A percentile compares a stretch with the other conserved stretches of the same genome.
Evolutionary conservation across 371 early-diverging fungal species (phyloP).

Genomic region (Smittium mucronatum): DNA sequence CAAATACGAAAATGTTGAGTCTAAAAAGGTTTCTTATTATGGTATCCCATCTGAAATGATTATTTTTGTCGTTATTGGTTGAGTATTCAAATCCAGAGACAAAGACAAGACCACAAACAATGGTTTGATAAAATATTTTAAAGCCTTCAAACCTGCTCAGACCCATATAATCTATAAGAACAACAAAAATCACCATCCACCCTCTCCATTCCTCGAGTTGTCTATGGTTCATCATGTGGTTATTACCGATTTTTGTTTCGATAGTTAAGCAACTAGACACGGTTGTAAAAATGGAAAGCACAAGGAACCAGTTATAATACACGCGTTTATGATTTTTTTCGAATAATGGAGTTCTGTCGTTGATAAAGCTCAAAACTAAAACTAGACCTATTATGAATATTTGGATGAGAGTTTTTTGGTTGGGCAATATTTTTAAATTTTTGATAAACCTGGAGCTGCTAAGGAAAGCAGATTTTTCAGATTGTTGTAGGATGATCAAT

Average conservation of each 20-base stretch:
- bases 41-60: constrained; percentile 45
- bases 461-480: not conserved
- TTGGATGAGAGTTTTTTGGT: constrained; percentile 29
- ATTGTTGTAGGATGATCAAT: constrained; percentile 24
- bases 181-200: constrained; percentile 67
- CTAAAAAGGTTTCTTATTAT: constrained; percentile 48
- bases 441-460: constrained; percentile 16
- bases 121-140: constrained; percentile 51
- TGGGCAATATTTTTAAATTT: constrained; percentile 15
- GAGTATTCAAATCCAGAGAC: constrained; percentile 73
- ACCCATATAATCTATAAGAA: constrained; percentile 58
- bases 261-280: constrained; percentile 39
- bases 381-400: constrained; percentile 38
- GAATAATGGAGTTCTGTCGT: constrained; percentile 55
- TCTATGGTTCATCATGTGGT: constrained; percentile 37
- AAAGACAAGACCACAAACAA: constrained; percentile 63
- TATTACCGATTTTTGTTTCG: constrained; percentile 19
- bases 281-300: constrained; percentile 30
- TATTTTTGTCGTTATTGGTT: constrained; percentile 50
- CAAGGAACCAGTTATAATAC: constrained; percentile 30
- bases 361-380: constrained; percentile 44
- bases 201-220: constrained; percentile 80
- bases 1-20: constrained; percentile 50
- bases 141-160: constrained; percentile 47
- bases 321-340: constrained; percentile 50